phyloP scores from a whole-genome alignment of 768 basidiomycete species.

The Cystobasidium onofrii region DNA sequence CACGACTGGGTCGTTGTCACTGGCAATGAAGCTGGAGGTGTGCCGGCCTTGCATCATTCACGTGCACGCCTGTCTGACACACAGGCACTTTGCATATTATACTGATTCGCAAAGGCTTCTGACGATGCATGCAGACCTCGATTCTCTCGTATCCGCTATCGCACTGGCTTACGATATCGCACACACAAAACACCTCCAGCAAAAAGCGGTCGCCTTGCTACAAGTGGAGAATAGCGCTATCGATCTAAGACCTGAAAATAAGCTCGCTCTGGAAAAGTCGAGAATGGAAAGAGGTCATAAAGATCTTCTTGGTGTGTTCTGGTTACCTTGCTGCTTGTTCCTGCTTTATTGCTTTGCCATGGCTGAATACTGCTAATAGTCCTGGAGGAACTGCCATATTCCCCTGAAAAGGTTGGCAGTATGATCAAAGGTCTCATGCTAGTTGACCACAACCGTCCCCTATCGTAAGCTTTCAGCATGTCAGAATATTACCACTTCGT shows the following conservation, averaged over 20 bases:
- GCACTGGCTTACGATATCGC: slow-evolving; percentile 26
- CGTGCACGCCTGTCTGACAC: slow-evolving; percentile 4
- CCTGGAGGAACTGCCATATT: slow-evolving; percentile 27
- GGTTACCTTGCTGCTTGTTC: neutral
- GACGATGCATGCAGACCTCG: slow-evolving; percentile 28
- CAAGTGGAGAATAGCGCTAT: slow-evolving; percentile 26
- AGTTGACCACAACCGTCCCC: slow-evolving; percentile 28
- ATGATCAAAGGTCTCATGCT: slow-evolving; percentile 29
- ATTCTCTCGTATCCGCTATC: slow-evolving; percentile 29
- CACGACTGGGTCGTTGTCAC: slow-evolving; percentile 17
- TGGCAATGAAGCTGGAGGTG: slow-evolving; percentile 31
- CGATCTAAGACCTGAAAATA: slow-evolving; percentile 33
- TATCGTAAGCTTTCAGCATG: slow-evolving; percentile 12
- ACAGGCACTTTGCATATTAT: too few species aligned
- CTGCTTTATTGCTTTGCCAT: too few species aligned
- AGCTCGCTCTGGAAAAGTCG: slow-evolving; percentile 28
- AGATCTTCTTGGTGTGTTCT: slow-evolving; percentile 25
- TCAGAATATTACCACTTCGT: neutral
- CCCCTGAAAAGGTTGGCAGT: slow-evolving; percentile 3
- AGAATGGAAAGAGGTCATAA: slow-evolving; percentile 27
- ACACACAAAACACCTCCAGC: slow-evolving; percentile 1
- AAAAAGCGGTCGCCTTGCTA: slow-evolving; percentile 23
- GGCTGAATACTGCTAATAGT: neutral
- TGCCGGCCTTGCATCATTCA: neutral
- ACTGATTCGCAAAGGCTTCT: too few species aligned